Conservation (phyloP, 768 basidiomycete species). For the Antrodiella citrinella region DNA sequence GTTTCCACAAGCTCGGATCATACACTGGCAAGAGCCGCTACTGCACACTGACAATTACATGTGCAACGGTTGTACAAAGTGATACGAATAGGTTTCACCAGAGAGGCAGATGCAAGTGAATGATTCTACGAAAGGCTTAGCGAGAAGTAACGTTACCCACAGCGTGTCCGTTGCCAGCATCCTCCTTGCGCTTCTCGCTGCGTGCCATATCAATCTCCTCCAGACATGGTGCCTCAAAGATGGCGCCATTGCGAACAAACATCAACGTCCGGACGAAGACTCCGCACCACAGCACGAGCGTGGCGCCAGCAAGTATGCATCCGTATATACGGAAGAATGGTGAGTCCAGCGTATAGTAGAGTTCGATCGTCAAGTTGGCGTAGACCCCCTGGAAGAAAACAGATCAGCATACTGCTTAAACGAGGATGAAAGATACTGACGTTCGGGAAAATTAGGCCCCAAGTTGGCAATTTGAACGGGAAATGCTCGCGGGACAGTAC, state of each 20-base stretch:
- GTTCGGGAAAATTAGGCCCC: slow-evolving; percentile 69
- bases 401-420: background rate
- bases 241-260: slow-evolving; percentile 25
- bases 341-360: slow-evolving; percentile 43
- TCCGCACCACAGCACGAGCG: slow-evolving; percentile 44
- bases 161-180: background rate
- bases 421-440: slow-evolving; percentile 26
- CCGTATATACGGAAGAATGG: slow-evolving; percentile 50
- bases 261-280: slow-evolving; percentile 37
- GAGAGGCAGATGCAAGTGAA: too few relatives aligned
- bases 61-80: too few relatives aligned
- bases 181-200: background rate
- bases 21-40: too few relatives aligned
- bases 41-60: too few relatives aligned
- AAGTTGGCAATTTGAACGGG: slow-evolving; percentile 50
- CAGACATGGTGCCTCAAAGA: slow-evolving; percentile 36
- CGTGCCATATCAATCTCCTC: slow-evolving; percentile 22
- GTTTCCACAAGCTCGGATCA: too few relatives aligned
- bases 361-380: slow-evolving; percentile 51
- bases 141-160: too few relatives aligned
- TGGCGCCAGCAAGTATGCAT: slow-evolving; percentile 41
- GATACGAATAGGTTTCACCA: too few relatives aligned
- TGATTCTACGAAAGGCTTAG: too few relatives aligned
- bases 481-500: slow-evolving; percentile 33
- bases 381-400: slow-evolving; percentile 44